Conservation (phyloP, 495 filamentous ascomycete genomes). For the Delitschia confertaspora region DNA sequence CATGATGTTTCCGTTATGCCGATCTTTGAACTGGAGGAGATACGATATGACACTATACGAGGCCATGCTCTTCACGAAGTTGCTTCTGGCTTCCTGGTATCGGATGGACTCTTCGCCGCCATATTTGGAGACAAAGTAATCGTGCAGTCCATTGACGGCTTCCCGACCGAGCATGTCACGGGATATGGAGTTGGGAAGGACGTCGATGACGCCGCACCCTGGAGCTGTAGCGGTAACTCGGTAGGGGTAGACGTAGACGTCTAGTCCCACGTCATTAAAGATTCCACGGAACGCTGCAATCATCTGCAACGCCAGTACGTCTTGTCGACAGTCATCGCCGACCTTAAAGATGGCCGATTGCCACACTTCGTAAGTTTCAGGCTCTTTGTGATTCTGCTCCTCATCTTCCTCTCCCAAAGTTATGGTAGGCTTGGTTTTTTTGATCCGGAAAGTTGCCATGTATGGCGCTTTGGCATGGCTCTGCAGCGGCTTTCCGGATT, state of each 20-base stretch:
- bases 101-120: conserved; percentile 86
- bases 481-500: conserved; percentile 93
- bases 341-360: conserved; percentile 99
- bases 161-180: conserved; percentile 98
- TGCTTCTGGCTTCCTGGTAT: conserved; percentile 91
- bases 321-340: conserved; percentile 95
- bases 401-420: conserved; percentile 38
- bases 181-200: conserved; percentile 93
- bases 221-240: conserved; percentile 97
- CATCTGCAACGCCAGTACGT: conserved; percentile 94
- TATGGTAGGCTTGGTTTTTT: conserved; percentile 55
- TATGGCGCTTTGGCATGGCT: conserved; percentile 97
- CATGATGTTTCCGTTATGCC: conserved; percentile 99
- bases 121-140: conserved; percentile 96
- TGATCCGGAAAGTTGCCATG: conserved; percentile 97
- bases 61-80: conserved; percentile 99
- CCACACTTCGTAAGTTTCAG: conserved; percentile 88
- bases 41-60: conserved; percentile 99
- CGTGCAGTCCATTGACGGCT: conserved; percentile 93
- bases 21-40: conserved; percentile 95
- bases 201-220: conserved; percentile 96
- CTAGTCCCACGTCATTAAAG: conserved; percentile 84
- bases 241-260: conserved; percentile 96
- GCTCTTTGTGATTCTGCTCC: conserved; percentile 11
- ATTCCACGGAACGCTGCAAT: conserved; percentile 95